Evolutionary conservation across 2,329 filamentous ascomycete genomes (phyloP).

Genomic region (Pseudogymnoascus sp.): DNA sequence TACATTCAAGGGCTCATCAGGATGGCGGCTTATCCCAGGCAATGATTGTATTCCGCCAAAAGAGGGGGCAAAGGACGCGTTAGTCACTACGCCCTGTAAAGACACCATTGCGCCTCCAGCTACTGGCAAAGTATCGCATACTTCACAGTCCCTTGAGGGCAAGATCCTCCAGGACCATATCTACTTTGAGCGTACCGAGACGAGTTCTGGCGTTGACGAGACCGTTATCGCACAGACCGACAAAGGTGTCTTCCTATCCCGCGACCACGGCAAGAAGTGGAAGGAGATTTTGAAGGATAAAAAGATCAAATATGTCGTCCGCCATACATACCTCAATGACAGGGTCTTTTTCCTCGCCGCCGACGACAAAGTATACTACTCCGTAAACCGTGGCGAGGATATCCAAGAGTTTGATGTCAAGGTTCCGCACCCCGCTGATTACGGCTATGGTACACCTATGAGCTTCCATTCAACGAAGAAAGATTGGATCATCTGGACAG

Average conservation of each 20-base stretch:
- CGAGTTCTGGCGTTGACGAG: conserved; percentile 62
- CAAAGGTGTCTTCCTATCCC: conserved; percentile 59
- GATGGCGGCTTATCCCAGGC: conserved; percentile 86
- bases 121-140: conserved; percentile 59
- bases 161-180: conserved; percentile 47
- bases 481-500: conserved; percentile 91
- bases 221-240: conserved; percentile 52
- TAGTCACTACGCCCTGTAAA: conserved; percentile 69
- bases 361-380: conserved; percentile 65
- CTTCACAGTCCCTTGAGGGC: conserved; percentile 57
- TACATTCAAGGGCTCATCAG: conserved; percentile 78
- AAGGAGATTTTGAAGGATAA: conserved; percentile 62
- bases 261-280: conserved; percentile 89
- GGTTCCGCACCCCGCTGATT: conserved; percentile 39
- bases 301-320: conserved; percentile 62
- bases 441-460: conserved; percentile 45
- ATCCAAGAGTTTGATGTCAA: conserved; percentile 71
- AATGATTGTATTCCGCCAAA: conserved; percentile 56
- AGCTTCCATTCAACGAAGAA: conserved; percentile 78
- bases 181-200: conserved; percentile 74
- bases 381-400: conserved; percentile 67
- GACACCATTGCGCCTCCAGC: conserved; percentile 51
- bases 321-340: conserved; percentile 76
- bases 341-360: conserved; percentile 78
- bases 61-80: conserved; percentile 61